Conservation (phyloP, 1,139 yeast genomes). For the Kodamaea derodonti region DNA sequence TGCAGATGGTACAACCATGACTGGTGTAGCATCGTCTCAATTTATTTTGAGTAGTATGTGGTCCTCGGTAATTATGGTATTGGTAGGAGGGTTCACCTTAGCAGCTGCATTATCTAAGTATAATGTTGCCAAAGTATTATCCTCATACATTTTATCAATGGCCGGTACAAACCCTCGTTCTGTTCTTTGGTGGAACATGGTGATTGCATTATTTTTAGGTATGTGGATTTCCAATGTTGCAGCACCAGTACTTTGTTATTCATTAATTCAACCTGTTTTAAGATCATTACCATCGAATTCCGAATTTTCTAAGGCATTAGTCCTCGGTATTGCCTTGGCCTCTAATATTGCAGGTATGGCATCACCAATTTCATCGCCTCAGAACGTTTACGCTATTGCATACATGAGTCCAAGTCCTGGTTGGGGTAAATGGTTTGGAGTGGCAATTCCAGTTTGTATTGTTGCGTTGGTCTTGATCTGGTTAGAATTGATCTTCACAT, state of each 20-base stretch:
- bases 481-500: slow-evolving; percentile 64
- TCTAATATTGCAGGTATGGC: slow-evolving; percentile 95
- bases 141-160: slow-evolving; percentile 72
- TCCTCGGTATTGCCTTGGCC: slow-evolving; percentile 86
- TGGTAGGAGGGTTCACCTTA: slow-evolving; percentile 88
- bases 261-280: slow-evolving; percentile 83
- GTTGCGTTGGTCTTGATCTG: slow-evolving; percentile 65
- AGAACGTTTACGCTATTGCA: slow-evolving; percentile 84
- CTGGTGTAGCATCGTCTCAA: slow-evolving; percentile 66
- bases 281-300: slow-evolving; percentile 78
- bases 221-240: slow-evolving; percentile 98
- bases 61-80: slow-evolving; percentile 86
- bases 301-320: slow-evolving; percentile 75
- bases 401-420: slow-evolving; percentile 87
- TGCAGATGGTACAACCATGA: slow-evolving; percentile 50
- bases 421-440: slow-evolving; percentile 92
- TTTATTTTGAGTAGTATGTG: slow-evolving; percentile 85
- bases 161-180: slow-evolving; percentile 86
- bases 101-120: slow-evolving; percentile 93
- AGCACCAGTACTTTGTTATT: slow-evolving; percentile 87
- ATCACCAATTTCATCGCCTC: slow-evolving; percentile 95
- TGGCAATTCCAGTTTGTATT: slow-evolving; percentile 74
- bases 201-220: slow-evolving; percentile 76
- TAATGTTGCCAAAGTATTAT: slow-evolving; percentile 78
- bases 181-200: slow-evolving; percentile 76